Percentiles rank a stretch among this genome's conserved stretches.
Conservation (phyloP, 1,139 yeast genomes). For the Komagataea norvegica region DNA sequence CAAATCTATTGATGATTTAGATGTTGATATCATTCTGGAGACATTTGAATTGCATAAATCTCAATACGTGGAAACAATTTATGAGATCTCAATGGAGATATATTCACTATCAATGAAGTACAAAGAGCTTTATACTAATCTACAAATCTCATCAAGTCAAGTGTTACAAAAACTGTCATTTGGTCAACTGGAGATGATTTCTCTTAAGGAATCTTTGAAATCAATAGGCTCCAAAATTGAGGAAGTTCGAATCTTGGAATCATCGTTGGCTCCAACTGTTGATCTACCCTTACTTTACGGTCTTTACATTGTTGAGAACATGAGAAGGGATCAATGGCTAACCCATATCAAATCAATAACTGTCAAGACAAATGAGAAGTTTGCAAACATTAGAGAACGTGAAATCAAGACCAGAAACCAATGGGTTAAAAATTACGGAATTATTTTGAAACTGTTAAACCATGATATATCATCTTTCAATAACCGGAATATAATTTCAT, state of each 20-base stretch:
- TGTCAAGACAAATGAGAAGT: constrained; percentile 51
- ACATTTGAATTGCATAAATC: constrained; percentile 28
- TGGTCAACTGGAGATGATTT: constrained; percentile 20
- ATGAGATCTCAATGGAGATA: constrained; percentile 26
- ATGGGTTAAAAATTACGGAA: constrained; percentile 64
- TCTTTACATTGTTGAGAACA: constrained; percentile 60
- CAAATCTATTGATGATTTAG: constrained; percentile 18
- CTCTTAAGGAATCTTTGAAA: constrained; percentile 19
- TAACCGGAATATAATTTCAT: constrained; percentile 34
- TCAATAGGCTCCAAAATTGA: constrained; percentile 18
- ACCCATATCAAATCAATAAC: constrained; percentile 48
- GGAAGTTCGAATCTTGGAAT: constrained; percentile 37
- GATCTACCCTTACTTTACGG: constrained; percentile 85
- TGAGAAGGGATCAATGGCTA: constrained; percentile 68
- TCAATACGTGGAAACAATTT: constrained; percentile 30
- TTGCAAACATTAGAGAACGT: constrained; percentile 52
- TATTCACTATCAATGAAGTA: constrained; percentile 26
- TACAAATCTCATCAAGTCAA: constrained; percentile 21
- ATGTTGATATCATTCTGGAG: constrained; percentile 24
- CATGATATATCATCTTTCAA: constrained; percentile 24
- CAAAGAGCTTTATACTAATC: constrained; percentile 17
- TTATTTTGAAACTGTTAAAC: constrained; percentile 36
- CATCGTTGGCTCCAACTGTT: constrained; percentile 45
- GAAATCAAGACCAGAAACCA: constrained; percentile 54
- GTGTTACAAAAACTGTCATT: constrained; percentile 15